Conservation (phyloP, 768 basidiomycete species). For the Lactifluus rugatus region DNA sequence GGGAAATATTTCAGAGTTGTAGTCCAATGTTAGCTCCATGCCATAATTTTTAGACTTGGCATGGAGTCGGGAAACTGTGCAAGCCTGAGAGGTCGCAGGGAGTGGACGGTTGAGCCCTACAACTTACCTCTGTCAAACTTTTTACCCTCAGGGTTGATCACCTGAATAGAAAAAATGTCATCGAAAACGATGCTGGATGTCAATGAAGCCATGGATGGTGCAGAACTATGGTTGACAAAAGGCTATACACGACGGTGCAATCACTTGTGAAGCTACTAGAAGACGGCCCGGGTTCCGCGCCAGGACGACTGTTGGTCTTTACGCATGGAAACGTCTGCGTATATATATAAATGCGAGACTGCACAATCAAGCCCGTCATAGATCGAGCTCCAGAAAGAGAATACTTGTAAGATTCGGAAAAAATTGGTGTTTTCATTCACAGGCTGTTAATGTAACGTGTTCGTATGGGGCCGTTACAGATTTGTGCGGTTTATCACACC, state of each 20-base stretch:
- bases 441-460: too few relatives aligned
- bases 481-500: too few relatives aligned
- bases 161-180: slow-evolving; percentile 82
- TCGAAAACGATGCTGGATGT: slow-evolving; percentile 81
- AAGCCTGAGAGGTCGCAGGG: background rate
- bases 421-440: too few relatives aligned
- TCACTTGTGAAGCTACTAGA: background rate
- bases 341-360: too few relatives aligned
- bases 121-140: slow-evolving; percentile 92
- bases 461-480: too few relatives aligned
- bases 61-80: slow-evolving; percentile 78
- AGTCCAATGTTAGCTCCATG: slow-evolving; percentile 91
- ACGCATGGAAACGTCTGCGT: too few relatives aligned
- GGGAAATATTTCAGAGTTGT: slow-evolving; percentile 86
- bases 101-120: background rate
- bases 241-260: background rate
- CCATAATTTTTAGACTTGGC: slow-evolving; percentile 85
- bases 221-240: background rate
- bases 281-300: too few relatives aligned
- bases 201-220: slow-evolving; percentile 17
- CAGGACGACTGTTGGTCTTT: too few relatives aligned
- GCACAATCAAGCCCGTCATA: too few relatives aligned
- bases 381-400: too few relatives aligned
- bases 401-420: too few relatives aligned
- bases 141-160: slow-evolving; percentile 86